phyloP scores from a whole-genome alignment of 2,329 filamentous ascomycete species.

The Venturiaceae sp. region DNA sequence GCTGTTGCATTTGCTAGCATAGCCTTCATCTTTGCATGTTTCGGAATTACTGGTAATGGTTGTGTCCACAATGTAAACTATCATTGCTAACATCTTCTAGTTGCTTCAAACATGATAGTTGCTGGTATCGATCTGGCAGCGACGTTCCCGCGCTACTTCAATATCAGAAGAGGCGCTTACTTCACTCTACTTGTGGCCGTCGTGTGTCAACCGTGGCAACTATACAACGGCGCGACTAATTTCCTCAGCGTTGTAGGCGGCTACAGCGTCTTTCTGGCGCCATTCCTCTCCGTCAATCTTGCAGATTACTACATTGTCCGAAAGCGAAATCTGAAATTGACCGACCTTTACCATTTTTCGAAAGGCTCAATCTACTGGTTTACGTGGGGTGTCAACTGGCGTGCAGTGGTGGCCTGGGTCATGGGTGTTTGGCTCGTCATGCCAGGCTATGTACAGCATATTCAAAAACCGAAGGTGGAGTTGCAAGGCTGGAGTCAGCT shows the following conservation, averaged over 20 bases:
- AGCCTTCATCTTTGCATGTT: conserved; percentile 34
- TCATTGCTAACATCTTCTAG: conserved; percentile 37
- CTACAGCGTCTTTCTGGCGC: conserved; percentile 38
- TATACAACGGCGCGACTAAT: conserved; percentile 34
- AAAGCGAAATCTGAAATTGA: conserved; percentile 27
- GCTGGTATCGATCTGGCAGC: conserved; percentile 47
- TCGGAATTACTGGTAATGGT: conserved; percentile 21
- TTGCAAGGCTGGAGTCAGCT: neutral
- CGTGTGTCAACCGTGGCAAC: conserved; percentile 41
- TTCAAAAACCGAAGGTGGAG: neutral
- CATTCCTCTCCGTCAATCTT: conserved; percentile 35
- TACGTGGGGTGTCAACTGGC: conserved; percentile 33
- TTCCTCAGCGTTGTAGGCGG: conserved; percentile 38
- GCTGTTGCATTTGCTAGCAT: conserved; percentile 37
- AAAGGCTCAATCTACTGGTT: conserved; percentile 33
- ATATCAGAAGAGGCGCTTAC: conserved; percentile 40
- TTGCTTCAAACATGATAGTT: conserved; percentile 14
- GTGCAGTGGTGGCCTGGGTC: conserved; percentile 31
- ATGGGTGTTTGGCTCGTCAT: conserved; percentile 17
- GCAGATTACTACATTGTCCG: conserved; percentile 37
- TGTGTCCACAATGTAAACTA: too few species aligned
- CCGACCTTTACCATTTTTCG: conserved; percentile 30
- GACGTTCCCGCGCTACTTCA: conserved; percentile 43
- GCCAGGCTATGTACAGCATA: neutral
- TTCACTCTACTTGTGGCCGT: conserved; percentile 33